A percentile compares a stretch with the other conserved stretches of the same genome.
Conservation (phyloP, 148 eudicot species). For the Camellia sinensis region DNA sequence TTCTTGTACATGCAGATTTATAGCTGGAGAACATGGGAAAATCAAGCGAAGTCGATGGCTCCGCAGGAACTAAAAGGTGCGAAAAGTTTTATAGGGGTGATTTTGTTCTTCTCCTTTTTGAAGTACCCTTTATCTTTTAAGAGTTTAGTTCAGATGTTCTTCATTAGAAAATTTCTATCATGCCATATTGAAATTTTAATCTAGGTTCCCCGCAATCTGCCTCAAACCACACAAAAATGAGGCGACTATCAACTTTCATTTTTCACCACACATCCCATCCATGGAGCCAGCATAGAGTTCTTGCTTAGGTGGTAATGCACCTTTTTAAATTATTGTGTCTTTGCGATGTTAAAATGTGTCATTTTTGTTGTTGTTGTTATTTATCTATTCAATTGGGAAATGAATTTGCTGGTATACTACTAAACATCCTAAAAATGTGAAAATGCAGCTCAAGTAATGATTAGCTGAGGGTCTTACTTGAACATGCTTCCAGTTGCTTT, state of each 20-base stretch:
- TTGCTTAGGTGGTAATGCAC: constrained; percentile 71
- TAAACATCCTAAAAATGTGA: background rate
- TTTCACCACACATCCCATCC: constrained; percentile 56
- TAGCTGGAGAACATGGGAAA: constrained; percentile 86
- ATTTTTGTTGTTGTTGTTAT: background rate
- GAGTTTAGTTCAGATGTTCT: background rate
- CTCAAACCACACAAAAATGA: constrained; percentile 35
- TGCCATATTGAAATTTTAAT: background rate
- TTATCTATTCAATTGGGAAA: background rate
- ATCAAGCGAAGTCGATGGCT: constrained; percentile 58
- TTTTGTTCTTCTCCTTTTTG: background rate
- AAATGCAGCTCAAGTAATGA: background rate
- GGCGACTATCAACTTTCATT: constrained; percentile 50
- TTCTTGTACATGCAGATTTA: constrained; percentile 47
- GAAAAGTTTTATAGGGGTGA: background rate
- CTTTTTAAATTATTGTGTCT: background rate
- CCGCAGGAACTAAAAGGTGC: constrained; percentile 35
- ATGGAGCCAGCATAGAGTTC: constrained; percentile 64
- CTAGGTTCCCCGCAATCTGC: constrained; percentile 23
- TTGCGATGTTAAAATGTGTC: background rate
- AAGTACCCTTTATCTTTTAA: background rate
- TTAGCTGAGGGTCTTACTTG: background rate
- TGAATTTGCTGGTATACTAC: background rate
- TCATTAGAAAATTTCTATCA: no score
- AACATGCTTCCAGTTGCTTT: background rate